These are phyloP conservation scores for Ustilago hordei DNA, from an alignment of 1,284 basidiomycete genomes.

Conservation along the genomic window DNA sequence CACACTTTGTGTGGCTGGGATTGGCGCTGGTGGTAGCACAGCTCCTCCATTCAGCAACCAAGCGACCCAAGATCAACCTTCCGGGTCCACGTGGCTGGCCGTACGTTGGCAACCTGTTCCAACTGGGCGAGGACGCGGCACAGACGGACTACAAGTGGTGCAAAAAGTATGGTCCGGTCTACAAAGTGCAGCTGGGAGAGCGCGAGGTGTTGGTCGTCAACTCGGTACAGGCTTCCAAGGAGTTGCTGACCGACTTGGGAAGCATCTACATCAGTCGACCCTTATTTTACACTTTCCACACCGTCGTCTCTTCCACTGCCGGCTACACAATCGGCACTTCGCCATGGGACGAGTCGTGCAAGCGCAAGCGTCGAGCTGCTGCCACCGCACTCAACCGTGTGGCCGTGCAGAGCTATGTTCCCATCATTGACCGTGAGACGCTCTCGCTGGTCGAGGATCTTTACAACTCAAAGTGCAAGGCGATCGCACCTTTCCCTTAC, in stretches of 20 bases:
- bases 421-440: conserved; percentile 51
- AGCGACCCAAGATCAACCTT: conserved; percentile 32
- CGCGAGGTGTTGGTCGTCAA: conserved; percentile 48
- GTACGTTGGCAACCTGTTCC: conserved; percentile 45
- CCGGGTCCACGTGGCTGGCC: conserved; percentile 42
- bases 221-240: conserved; percentile 42
- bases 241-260: conserved; percentile 46
- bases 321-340: conserved; percentile 52
- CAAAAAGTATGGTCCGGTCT: conserved; percentile 37
- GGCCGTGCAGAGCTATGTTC: conserved; percentile 44
- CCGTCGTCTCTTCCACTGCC: conserved; percentile 46
- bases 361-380: conserved; percentile 45
- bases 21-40: conserved; percentile 20
- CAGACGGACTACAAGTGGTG: conserved; percentile 47
- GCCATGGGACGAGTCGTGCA: conserved; percentile 53
- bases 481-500: conserved; percentile 42
- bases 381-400: conserved; percentile 49
- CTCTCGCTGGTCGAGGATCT: conserved; percentile 45
- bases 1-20: conserved; percentile 20
- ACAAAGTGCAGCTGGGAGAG: conserved; percentile 48
- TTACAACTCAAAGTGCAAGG: conserved; percentile 19
- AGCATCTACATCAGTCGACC: conserved; percentile 52
- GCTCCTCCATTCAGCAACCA: conserved; percentile 16
- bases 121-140: conserved; percentile 45
- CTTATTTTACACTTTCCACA: conserved; percentile 50